A percentile compares a stretch with the other conserved stretches of the same genome.
These are phyloP conservation scores for Aspergillus luchuensis DNA, from an alignment of 2,329 filamentous ascomycete genomes.

Conservation along the genomic window DNA sequence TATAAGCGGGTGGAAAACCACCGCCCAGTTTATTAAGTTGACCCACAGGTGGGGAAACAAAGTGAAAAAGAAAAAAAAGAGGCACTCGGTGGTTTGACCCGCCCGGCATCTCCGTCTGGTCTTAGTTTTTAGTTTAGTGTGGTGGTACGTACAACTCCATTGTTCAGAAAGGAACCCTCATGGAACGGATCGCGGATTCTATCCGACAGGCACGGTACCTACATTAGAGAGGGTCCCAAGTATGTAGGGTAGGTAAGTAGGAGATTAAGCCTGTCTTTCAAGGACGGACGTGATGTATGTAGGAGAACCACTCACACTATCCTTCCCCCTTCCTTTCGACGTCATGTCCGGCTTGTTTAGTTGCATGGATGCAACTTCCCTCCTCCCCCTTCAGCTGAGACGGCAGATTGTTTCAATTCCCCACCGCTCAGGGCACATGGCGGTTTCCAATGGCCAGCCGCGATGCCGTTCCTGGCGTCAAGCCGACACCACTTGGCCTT, in stretches of 20 bases:
- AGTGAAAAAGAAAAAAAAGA: no score
- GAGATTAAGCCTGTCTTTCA: no score
- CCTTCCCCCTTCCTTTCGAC: background rate
- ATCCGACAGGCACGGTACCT: background rate
- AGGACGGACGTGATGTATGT: background rate
- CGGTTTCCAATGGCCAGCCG: conserved; percentile 19
- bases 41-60: conserved; percentile 1
- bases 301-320: background rate
- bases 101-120: background rate
- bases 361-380: no score
- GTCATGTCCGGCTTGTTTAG: background rate
- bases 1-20: background rate
- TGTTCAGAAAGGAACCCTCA: background rate
- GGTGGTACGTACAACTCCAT: background rate
- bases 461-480: conserved; percentile 24
- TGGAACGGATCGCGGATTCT: background rate
- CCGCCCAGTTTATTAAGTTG: conserved; percentile 9
- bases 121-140: background rate
- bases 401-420: conserved; percentile 22
- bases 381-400: conserved; percentile 3
- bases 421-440: conserved; percentile 21
- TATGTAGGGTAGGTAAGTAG: background rate
- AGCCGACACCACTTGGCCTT: conserved; percentile 11
- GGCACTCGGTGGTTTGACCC: background rate
- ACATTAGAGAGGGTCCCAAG: background rate